These are phyloP conservation scores for Stephania yunnanensis DNA, from an alignment of 164 flowering plant species.

Conservation along the genomic window DNA sequence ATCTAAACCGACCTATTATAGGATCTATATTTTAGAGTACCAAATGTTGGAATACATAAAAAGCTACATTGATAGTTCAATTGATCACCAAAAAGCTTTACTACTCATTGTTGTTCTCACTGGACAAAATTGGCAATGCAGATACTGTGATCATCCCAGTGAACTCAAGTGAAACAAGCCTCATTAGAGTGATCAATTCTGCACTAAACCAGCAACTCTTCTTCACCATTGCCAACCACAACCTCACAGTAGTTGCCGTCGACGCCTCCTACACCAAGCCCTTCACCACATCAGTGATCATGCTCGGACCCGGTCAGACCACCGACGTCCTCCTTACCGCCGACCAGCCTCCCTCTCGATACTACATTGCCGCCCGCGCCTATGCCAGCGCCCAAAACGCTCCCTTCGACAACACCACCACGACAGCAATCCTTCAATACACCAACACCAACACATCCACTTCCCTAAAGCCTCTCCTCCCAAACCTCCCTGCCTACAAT, in stretches of 20 bases:
- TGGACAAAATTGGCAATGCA: slow-evolving; percentile 20
- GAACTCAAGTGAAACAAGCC: slow-evolving; percentile 57
- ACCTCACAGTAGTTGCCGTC: slow-evolving; percentile 56
- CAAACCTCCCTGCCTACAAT: slow-evolving; percentile 57
- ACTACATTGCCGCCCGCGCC: slow-evolving; percentile 84
- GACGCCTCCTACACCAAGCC: slow-evolving; percentile 71
- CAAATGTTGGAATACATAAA: too few species aligned
- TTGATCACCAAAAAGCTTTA: too few species aligned
- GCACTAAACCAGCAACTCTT: slow-evolving; percentile 63
- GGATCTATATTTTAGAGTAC: too few species aligned
- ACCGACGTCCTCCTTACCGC: slow-evolving; percentile 66
- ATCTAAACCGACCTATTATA: too few species aligned
- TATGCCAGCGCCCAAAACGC: slow-evolving; percentile 50
- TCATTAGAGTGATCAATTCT: slow-evolving; percentile 60
- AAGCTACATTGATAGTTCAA: too few species aligned
- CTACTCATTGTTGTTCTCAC: too few species aligned
- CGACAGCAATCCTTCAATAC: slow-evolving; percentile 79
- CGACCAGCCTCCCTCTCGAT: slow-evolving; percentile 60
- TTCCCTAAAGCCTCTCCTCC: slow-evolving; percentile 14
- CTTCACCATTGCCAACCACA: slow-evolving; percentile 68
- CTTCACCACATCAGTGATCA: slow-evolving; percentile 59
- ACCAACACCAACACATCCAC: slow-evolving; percentile 8
- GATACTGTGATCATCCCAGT: slow-evolving; percentile 58
- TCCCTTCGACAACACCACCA: slow-evolving; percentile 79
- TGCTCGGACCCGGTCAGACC: slow-evolving; percentile 89